Percentiles rank a stretch among this genome's conserved stretches.
phyloP scores from a whole-genome alignment of 2,329 filamentous ascomycete species.

The Zymoseptoria crescenta region DNA sequence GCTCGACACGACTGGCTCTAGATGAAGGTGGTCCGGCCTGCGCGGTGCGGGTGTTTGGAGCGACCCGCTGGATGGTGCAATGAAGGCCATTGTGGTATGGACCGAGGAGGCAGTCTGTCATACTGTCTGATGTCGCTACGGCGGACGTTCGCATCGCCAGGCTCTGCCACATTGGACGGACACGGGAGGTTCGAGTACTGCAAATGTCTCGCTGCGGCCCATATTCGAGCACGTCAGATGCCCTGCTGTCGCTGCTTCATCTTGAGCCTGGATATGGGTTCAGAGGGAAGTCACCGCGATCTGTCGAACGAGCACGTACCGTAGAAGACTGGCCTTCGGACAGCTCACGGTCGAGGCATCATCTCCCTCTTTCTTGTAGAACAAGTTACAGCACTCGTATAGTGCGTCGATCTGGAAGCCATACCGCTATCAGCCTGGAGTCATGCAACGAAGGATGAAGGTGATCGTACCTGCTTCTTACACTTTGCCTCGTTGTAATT shows the following conservation, averaged over 20 bases:
- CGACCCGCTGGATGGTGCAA: background rate
- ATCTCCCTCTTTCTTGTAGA: slow-evolving; percentile 75
- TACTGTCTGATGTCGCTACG: too few relatives aligned
- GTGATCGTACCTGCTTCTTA: slow-evolving; percentile 42
- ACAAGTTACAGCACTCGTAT: slow-evolving; percentile 87
- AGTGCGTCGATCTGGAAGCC: slow-evolving; percentile 64
- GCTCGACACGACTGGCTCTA: background rate
- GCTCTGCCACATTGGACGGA: too few relatives aligned
- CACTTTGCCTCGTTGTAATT: slow-evolving; percentile 82
- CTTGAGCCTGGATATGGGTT: slow-evolving; percentile 52
- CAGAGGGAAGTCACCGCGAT: background rate
- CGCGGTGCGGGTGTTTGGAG: background rate
- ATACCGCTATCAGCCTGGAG: slow-evolving; percentile 1
- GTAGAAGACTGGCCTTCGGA: slow-evolving; percentile 70
- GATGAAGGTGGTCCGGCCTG: background rate
- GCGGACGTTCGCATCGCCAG: too few relatives aligned
- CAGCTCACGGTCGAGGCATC: slow-evolving; percentile 72
- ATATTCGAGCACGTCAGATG: background rate
- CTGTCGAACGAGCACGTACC: slow-evolving; percentile 27
- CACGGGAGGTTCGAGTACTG: too few relatives aligned
- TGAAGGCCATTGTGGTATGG: background rate
- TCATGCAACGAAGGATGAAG: background rate
- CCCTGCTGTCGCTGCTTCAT: slow-evolving; percentile 58
- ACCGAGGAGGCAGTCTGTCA: too few relatives aligned
- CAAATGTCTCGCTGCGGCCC: too few relatives aligned